Base-by-base conservation (phyloP, 805 yeast species). In the Candida chauliodis region DNA sequence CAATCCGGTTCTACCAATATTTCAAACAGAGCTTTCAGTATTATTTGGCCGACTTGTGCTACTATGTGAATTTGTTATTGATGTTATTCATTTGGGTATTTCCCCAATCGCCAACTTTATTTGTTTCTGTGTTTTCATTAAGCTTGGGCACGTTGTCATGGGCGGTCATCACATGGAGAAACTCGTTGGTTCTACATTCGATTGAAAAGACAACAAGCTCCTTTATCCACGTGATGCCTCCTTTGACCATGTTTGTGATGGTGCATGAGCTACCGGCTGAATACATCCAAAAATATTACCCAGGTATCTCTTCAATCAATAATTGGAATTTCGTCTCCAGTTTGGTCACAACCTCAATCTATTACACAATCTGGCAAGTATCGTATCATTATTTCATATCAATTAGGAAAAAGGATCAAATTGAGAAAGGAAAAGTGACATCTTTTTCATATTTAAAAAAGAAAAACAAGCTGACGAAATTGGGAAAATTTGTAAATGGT, bases 141-240 rank as follows among this genome's bases (percentile, higher is more conserved):
- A 75, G 93, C 1, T 80, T 84, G 64, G 99, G 98, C 1, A 87
- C 97, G 0, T 63, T 91, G 40, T 76, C 95, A 5, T 90, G 87
- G 75, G 97, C 97, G 0, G 96, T 91, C 16, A 80, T 91, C 30
- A 86, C 96, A 0, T 91, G 98, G 99, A 73, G 95, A 49, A 91
- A 91, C 58, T 89, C 96, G 5, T 69, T 91, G 39, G 98, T 91
- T 7, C 69, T 91, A 34, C 99, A 91, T 55, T 81, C 91, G 9
- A 75, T 91, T 43, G 99, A 91, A 48, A 91, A 91, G 59, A 87
- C 90, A 11, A 93, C 98, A 2, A 80, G 91, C 15, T 81, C 95
- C 2, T 84, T 88, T 51, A 91, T 91, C 46, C 99, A 91, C 55
- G 71, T 93, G 10, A 74, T 87, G 63, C 99, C 99, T 1, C 95